Evolutionary conservation across 805 yeast genomes (phyloP), one percentile per base, ranked within the genome.

Genomic region (Ogataea allantospora): DNA sequence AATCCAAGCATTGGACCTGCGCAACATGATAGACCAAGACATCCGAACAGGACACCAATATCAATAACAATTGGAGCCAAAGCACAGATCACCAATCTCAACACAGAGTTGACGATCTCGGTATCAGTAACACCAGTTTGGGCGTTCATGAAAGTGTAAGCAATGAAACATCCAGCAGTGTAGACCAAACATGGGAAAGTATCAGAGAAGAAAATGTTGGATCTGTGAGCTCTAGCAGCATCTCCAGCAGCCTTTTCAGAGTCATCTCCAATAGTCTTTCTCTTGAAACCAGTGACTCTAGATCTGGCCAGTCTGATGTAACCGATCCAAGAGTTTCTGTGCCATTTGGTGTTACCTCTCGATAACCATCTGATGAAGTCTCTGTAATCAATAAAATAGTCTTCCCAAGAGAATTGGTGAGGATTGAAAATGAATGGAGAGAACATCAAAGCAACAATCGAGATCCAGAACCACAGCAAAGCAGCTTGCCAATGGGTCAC

Each of bases 371-470:
- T 77, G 57, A 89, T 82, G 67, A 77, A 93, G 60, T 88, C 95
- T 65, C 96, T 79, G 77, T 93, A 93, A 65, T 93, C 99, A 62
- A 91, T 79, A 68, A 91, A 88, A 78, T 84, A 91, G 67, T 89
- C 97, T 61, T 82, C 85, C 89, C 95, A 83, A 35, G 96, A 80
- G 65, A 89, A 93, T 71, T 93, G 98, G 68, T 91, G 97, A 32
- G 99, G 99, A 68, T 93, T 93, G 78, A 88, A 93, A 44, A 93
- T 59, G 64, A 91, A 88, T 56, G 99, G 99, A 33, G 98, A 83
- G 53, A 88, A 78, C 68, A 88, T 75, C 68, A 93, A 74, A 3
- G 98, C 86, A 32, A 88, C 73, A 53, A 88, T 70, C 13, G 95
- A 83, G 43, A 93, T 83, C 97, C 98, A 93, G 78, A 93, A 93